Percentiles rank a stretch among this genome's conserved stretches.
phyloP scores from a whole-genome alignment of 2,329 filamentous ascomycete genomes.

The Geosmithia putterillii region DNA sequence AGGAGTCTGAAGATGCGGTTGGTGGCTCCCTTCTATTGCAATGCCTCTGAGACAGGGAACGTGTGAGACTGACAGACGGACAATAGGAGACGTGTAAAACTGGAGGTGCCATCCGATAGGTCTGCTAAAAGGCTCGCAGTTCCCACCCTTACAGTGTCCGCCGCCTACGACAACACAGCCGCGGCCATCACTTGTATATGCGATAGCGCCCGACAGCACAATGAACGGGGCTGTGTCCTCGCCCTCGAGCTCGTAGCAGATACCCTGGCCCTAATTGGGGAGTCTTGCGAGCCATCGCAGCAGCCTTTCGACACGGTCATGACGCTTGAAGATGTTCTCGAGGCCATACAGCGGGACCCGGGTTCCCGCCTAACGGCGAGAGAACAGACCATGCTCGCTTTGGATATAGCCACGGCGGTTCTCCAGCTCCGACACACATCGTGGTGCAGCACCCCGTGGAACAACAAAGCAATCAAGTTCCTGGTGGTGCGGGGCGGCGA shows the following conservation, averaged over 20 bases:
- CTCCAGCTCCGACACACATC: background rate
- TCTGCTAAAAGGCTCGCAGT: too few relatives aligned
- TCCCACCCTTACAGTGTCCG: too few relatives aligned
- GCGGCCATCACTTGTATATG: background rate
- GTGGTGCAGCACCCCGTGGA: background rate
- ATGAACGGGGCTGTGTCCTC: background rate
- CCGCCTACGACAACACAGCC: background rate
- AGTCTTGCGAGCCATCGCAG: background rate
- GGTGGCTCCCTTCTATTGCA: too few relatives aligned
- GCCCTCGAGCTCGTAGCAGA: background rate
- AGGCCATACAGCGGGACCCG: background rate
- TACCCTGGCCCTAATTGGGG: background rate
- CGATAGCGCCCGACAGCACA: background rate
- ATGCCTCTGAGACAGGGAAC: too few relatives aligned
- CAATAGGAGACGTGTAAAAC: too few relatives aligned
- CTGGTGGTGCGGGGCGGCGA: background rate
- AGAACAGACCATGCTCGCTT: background rate
- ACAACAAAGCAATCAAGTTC: background rate
- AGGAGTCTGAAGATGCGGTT: too few relatives aligned
- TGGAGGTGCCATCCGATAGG: too few relatives aligned
- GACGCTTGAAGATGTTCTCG: background rate
- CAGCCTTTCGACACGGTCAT: background rate
- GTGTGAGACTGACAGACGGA: too few relatives aligned
- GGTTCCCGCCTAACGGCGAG: background rate
- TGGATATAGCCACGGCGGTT: background rate